Evolutionary conservation across 495 filamentous ascomycete genomes (phyloP).

Genomic region (Penicillium waksmanii): DNA sequence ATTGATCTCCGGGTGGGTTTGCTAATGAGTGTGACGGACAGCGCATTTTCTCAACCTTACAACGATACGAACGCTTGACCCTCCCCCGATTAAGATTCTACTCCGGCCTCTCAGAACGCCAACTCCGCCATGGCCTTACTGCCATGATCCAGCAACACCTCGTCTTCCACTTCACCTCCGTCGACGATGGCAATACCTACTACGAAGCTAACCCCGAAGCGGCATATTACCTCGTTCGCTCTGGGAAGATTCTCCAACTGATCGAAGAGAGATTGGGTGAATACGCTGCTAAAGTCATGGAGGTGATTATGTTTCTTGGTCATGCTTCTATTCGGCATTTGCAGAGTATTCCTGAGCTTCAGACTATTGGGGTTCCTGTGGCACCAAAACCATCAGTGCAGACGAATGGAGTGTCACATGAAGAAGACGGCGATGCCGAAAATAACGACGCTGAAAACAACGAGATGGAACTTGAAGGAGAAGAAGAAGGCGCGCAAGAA

Average conservation of each 20-base stretch:
- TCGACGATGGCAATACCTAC: conserved; percentile 63
- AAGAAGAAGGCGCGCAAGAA: conserved; percentile 15
- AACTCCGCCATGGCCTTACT: conserved; percentile 75
- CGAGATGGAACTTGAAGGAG: conserved; percentile 25
- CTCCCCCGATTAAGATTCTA: conserved; percentile 66
- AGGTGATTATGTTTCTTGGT: conserved; percentile 74
- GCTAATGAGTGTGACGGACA: conserved; percentile 26
- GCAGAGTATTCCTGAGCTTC: conserved; percentile 45
- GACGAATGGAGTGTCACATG: conserved; percentile 34
- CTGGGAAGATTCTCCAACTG: conserved; percentile 79
- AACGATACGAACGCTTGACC: conserved; percentile 75
- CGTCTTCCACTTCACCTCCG: conserved; percentile 71
- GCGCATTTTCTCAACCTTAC: conserved; percentile 80
- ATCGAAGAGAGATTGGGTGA: conserved; percentile 70
- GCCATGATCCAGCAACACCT: conserved; percentile 89
- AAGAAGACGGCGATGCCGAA: conserved; percentile 21
- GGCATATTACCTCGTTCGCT: conserved; percentile 78
- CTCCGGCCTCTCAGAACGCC: conserved; percentile 66
- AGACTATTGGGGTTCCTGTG: conserved; percentile 12
- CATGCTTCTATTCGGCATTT: conserved; percentile 77
- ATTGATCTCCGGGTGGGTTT: too few relatives aligned
- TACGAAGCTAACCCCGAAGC: conserved; percentile 79
- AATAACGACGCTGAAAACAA: conserved; percentile 25
- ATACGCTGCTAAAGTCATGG: conserved; percentile 69
- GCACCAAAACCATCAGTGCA: conserved; percentile 24